A percentile compares a stretch with the other conserved stretches of the same genome.
phyloP scores from a whole-genome alignment of 257 asterid species.

The Fraxinus pennsylvanica region DNA sequence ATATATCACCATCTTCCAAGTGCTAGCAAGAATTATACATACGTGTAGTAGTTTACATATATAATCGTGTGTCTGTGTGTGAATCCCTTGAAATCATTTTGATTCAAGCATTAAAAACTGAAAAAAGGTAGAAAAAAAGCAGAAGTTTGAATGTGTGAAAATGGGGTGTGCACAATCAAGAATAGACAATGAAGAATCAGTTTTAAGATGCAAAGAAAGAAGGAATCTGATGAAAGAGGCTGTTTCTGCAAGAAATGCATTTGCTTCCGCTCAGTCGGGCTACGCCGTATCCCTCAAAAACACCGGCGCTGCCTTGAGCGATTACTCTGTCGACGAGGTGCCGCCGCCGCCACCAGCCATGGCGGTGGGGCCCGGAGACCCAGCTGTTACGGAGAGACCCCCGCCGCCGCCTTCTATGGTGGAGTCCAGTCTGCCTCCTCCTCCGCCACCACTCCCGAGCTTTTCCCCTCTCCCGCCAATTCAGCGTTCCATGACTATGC shows the following conservation, averaged over 20 bases:
- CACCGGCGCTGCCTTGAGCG: conserved; percentile 93
- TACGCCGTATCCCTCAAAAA: conserved; percentile 76
- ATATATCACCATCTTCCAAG: not conserved
- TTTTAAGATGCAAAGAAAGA: conserved; percentile 87
- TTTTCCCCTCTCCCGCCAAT: conserved; percentile 79
- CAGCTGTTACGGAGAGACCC: conserved; percentile 47
- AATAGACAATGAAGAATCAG: conserved; percentile 92
- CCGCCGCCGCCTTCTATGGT: conserved; percentile 61
- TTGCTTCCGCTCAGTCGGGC: conserved; percentile 93
- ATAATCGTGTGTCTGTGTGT: conserved; percentile 1
- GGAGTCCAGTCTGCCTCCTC: conserved; percentile 74
- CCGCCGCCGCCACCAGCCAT: conserved; percentile 26
- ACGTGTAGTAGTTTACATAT: conserved; percentile 13
- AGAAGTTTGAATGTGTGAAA: not conserved
- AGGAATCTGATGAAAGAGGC: conserved; percentile 87
- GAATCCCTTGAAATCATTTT: not conserved
- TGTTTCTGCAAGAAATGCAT: conserved; percentile 74
- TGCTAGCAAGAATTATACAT: conserved; percentile 24
- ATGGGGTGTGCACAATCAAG: conserved; percentile 98
- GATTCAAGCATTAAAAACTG: not conserved
- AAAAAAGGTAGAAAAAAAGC: not conserved
- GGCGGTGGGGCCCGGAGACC: conserved; percentile 34
- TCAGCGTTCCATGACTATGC: conserved; percentile 82
- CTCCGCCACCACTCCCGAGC: conserved; percentile 88
- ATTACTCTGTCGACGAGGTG: conserved; percentile 86